Evolutionary conservation across 768 basidiomycete species (phyloP).

Genomic region (Kwoniella pini): DNA sequence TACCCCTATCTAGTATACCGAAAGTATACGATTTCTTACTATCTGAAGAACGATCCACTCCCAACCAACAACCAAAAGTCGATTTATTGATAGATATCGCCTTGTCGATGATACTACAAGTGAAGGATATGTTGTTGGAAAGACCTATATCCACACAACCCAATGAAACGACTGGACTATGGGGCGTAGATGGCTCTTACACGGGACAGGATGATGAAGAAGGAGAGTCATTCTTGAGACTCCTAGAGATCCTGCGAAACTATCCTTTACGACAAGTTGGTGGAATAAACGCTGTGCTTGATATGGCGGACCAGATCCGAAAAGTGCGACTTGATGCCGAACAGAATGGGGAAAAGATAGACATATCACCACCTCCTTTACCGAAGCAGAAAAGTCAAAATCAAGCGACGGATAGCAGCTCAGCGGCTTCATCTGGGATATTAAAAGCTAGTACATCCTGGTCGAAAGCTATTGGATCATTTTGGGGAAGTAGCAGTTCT

Average conservation of each 20-base stretch:
- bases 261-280: constrained; percentile 44
- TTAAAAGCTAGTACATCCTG: constrained; percentile 1
- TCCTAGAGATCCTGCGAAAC: constrained; percentile 30
- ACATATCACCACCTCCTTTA: not conserved
- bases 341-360: constrained; percentile 22
- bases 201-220: constrained; percentile 16
- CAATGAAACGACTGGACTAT: constrained; percentile 29
- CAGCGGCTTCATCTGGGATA: not conserved
- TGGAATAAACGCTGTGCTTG: constrained; percentile 29
- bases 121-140: constrained; percentile 29
- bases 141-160: not conserved
- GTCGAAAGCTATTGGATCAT: constrained; percentile 9
- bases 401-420: not conserved
- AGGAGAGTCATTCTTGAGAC: constrained; percentile 28
- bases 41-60: constrained; percentile 27
- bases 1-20: constrained; percentile 26
- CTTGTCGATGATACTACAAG: constrained; percentile 45
- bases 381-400: not conserved
- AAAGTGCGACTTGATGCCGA: constrained; percentile 27
- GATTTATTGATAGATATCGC: constrained; percentile 45
- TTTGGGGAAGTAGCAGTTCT: not conserved
- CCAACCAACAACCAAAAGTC: constrained; percentile 30
- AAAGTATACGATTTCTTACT: constrained; percentile 48
- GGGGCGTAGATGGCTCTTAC: constrained; percentile 22
- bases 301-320: constrained; percentile 28